These are phyloP conservation scores for Leucosporidium yakuticum DNA, from an alignment of 768 basidiomycete species.

Conservation along the genomic window DNA sequence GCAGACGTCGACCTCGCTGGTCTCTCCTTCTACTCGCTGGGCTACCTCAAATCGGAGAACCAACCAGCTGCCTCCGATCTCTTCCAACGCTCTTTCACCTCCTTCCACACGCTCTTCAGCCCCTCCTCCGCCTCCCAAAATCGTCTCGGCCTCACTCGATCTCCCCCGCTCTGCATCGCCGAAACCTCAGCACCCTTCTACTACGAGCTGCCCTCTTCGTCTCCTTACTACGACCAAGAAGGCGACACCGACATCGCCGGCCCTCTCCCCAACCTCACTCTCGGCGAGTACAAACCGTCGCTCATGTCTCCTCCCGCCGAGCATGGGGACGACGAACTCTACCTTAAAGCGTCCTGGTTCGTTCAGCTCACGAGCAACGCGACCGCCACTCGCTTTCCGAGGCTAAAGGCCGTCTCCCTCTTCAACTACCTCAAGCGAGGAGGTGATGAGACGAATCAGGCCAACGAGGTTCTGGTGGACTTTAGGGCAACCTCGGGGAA, in stretches of 20 bases:
- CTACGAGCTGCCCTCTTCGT: conserved; percentile 16
- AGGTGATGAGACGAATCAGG: not conserved
- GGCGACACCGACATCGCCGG: conserved; percentile 21
- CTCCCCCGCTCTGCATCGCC: conserved; percentile 22
- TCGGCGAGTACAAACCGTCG: not conserved
- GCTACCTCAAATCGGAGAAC: conserved; percentile 14
- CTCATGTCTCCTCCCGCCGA: conserved; percentile 11
- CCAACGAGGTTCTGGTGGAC: conserved; percentile 18
- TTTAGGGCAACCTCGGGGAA: conserved; percentile 17
- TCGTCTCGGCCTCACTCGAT: conserved; percentile 13
- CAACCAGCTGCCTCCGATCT: conserved; percentile 1
- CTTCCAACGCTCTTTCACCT: conserved; percentile 9
- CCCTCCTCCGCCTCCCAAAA: conserved; percentile 4
- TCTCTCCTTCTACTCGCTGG: conserved; percentile 27
- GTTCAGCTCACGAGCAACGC: conserved; percentile 21
- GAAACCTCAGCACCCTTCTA: conserved; percentile 32
- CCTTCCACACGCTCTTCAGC: conserved; percentile 28
- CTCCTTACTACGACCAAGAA: conserved; percentile 8
- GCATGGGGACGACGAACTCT: conserved; percentile 24
- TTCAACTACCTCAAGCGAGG: conserved; percentile 33
- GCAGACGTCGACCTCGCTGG: conserved; percentile 31
- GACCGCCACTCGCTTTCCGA: conserved; percentile 23
- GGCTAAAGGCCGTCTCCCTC: conserved; percentile 7
- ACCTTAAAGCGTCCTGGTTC: conserved; percentile 29
- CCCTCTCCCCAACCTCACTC: conserved; percentile 17